Evolutionary conservation across 176 grass and related monocot species (phyloP).

Genomic region (Carex scoparia): DNA sequence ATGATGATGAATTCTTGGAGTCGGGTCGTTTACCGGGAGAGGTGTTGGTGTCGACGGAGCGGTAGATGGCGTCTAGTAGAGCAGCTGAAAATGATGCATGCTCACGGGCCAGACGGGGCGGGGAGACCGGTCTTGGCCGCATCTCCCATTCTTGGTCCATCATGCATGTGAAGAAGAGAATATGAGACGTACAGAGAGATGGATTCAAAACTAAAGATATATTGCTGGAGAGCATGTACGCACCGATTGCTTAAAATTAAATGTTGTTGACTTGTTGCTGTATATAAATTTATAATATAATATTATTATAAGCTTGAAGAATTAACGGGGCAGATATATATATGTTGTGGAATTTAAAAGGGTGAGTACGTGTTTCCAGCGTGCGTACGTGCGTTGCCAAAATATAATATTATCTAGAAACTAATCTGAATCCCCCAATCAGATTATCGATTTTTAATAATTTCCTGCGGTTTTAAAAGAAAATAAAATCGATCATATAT

Average conservation of each 20-base stretch:
- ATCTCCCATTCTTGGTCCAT: conserved; percentile 40
- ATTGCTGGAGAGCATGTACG: conserved; percentile 3
- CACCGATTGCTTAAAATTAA: not conserved
- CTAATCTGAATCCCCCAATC: no score
- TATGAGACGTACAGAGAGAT: not conserved
- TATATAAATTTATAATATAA: not conserved
- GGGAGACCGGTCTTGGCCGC: conserved; percentile 24
- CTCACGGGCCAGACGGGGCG: conserved; percentile 26
- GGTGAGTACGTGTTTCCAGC: not conserved
- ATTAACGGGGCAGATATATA: not conserved
- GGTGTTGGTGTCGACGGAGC: conserved; percentile 63
- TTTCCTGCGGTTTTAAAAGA: no score
- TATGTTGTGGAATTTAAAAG: conserved; percentile 18
- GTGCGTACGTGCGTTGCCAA: conserved; percentile 9
- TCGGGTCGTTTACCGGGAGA: conserved; percentile 17
- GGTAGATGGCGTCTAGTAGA: conserved; percentile 87
- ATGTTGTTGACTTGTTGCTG: not conserved
- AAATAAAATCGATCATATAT: no score
- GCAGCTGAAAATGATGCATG: conserved; percentile 79
- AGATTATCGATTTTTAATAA: no score
- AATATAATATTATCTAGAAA: no score
- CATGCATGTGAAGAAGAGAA: not conserved
- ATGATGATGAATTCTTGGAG: not conserved
- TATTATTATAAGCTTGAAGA: not conserved
- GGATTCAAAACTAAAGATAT: not conserved